Conservation (phyloP, 495 filamentous ascomycete species). For the Haplographium delicatum region DNA sequence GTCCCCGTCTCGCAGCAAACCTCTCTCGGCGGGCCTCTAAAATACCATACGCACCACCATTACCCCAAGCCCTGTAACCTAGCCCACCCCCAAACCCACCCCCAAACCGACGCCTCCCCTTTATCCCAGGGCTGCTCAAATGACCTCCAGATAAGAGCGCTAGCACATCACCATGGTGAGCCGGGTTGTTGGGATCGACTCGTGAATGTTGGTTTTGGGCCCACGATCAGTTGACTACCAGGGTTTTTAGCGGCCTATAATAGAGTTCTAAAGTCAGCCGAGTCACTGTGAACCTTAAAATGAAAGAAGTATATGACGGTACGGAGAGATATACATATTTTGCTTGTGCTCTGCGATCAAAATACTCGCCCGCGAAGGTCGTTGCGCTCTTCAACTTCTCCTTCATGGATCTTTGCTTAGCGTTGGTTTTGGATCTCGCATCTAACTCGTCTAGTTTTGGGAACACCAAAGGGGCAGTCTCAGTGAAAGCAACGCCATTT, state of each 20-base stretch:
- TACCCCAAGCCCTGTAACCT: background rate
- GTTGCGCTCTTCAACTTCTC: conserved; percentile 32
- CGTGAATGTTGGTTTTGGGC: conserved; percentile 36
- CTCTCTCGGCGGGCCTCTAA: background rate
- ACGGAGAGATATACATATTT: conserved; percentile 33
- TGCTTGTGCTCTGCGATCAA: conserved; percentile 43
- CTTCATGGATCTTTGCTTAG: conserved; percentile 15
- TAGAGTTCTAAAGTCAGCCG: background rate
- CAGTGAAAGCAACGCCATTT: conserved; percentile 40
- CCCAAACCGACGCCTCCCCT: too few species aligned
- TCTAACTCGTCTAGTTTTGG: conserved; percentile 42
- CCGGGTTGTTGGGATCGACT: conserved; percentile 49
- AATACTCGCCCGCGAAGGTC: conserved; percentile 44
- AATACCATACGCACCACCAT: background rate
- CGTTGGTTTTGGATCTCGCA: conserved; percentile 25
- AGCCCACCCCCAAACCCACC: conserved; percentile 1
- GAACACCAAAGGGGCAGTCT: conserved; percentile 47
- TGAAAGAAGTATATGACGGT: background rate
- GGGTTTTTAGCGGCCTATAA: conserved; percentile 27
- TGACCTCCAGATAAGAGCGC: conserved; percentile 39
- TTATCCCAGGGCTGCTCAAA: conserved; percentile 18
- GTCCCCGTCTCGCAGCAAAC: background rate
- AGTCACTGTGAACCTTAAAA: background rate
- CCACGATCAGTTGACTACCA: conserved; percentile 23
- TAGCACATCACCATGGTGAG: conserved; percentile 32